These are phyloP conservation scores for Platanthera zijinensis DNA, from an alignment of 106 monocot genomes.

Conservation along the genomic window DNA sequence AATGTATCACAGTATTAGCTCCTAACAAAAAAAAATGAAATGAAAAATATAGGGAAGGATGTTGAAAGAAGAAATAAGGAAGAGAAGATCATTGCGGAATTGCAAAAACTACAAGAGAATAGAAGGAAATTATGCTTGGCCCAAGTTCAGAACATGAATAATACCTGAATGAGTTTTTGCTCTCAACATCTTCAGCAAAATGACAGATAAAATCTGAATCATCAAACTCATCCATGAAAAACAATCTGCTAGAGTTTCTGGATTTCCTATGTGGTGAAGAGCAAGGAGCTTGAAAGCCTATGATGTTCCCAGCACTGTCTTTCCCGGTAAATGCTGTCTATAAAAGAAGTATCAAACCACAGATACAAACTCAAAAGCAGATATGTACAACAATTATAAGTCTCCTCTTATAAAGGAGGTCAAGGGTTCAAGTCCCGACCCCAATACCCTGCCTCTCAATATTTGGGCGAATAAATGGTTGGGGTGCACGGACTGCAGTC, in stretches of 20 bases:
- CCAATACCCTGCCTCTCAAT: too few species aligned
- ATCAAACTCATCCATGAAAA: constrained; percentile 47
- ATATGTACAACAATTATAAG: neutral
- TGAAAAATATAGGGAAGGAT: too few species aligned
- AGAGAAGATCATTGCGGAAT: too few species aligned
- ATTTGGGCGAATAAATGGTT: too few species aligned
- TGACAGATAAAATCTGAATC: constrained; percentile 41
- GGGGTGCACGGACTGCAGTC: too few species aligned
- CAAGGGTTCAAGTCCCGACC: too few species aligned
- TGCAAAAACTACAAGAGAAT: neutral
- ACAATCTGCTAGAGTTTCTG: constrained; percentile 29
- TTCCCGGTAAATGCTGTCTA: constrained; percentile 33
- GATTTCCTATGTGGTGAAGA: constrained; percentile 16
- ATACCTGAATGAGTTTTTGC: constrained; percentile 16
- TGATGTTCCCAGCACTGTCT: constrained; percentile 22
- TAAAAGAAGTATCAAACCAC: neutral
- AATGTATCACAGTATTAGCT: too few species aligned
- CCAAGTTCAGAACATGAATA: neutral
- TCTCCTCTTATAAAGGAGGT: too few species aligned
- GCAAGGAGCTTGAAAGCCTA: constrained; percentile 17
- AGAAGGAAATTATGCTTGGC: constrained; percentile 1
- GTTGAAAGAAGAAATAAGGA: too few species aligned
- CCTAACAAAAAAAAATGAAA: too few species aligned
- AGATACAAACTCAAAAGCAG: neutral
- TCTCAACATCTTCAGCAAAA: constrained; percentile 46